These are phyloP conservation scores for Xerocomellus amylosporus DNA, from an alignment of 768 basidiomycete genomes.

Conservation along the genomic window DNA sequence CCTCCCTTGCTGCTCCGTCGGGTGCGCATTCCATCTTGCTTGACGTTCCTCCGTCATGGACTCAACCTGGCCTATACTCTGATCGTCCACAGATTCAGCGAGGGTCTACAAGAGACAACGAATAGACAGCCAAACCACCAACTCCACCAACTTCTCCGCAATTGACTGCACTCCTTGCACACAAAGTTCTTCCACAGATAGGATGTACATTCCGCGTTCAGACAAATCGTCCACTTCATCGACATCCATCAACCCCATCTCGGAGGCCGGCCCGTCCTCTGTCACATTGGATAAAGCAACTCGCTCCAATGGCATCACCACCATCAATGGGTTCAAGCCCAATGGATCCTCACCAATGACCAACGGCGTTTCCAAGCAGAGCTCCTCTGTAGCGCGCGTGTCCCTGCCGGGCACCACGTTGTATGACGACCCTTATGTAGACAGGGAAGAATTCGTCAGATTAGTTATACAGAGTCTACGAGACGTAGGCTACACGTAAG, in stretches of 20 bases:
- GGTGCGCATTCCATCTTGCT: conserved; percentile 18
- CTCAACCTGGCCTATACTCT: conserved; percentile 3
- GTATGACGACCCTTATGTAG: conserved; percentile 74
- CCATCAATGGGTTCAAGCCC: conserved; percentile 41
- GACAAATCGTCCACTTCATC: conserved; percentile 47
- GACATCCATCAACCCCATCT: conserved; percentile 41
- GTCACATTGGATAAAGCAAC: conserved; percentile 33
- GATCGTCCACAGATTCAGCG: conserved; percentile 40
- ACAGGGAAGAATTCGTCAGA: conserved; percentile 89
- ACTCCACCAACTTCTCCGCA: conserved; percentile 27
- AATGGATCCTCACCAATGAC: conserved; percentile 41
- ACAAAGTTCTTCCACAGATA: conserved; percentile 33
- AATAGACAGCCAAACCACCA: conserved; percentile 41
- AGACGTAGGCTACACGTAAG: conserved; percentile 80
- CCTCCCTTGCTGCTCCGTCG: conserved; percentile 20
- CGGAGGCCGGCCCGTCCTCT: conserved; percentile 55
- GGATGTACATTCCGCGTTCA: conserved; percentile 53
- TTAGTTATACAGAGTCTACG: conserved; percentile 85
- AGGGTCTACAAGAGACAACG: conserved; percentile 73
- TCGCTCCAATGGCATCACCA: conserved; percentile 36
- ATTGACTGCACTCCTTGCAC: conserved; percentile 22
- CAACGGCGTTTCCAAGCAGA: conserved; percentile 53
- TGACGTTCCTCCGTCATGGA: not conserved
- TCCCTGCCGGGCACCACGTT: conserved; percentile 68
- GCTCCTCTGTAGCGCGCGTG: conserved; percentile 53